These are phyloP conservation scores for Lantana camara DNA, from an alignment of 257 asterid genomes.

Conservation along the genomic window DNA sequence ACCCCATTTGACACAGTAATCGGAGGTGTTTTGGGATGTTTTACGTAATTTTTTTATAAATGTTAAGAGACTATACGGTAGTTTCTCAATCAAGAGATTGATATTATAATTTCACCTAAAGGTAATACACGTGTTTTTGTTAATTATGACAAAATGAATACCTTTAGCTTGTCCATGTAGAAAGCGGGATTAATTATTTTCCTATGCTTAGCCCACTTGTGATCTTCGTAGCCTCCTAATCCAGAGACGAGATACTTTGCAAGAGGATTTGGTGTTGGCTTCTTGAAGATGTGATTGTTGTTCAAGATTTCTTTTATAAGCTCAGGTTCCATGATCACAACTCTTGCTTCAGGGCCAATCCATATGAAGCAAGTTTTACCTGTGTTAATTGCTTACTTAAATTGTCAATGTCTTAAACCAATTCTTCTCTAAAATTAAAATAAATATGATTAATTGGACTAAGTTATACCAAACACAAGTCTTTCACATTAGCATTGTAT, in stretches of 20 bases:
- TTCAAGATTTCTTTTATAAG: constrained; percentile 43
- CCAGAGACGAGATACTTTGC: constrained; percentile 49
- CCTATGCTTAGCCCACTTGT: constrained; percentile 68
- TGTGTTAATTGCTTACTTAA: constrained; percentile 13
- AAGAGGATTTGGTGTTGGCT: constrained; percentile 59
- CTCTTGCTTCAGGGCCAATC: constrained; percentile 55
- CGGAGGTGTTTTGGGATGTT: too few relatives aligned
- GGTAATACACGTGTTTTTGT: too few relatives aligned
- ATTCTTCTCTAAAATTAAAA: too few relatives aligned
- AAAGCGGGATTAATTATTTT: constrained; percentile 63
- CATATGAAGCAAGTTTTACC: constrained; percentile 55
- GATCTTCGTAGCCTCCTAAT: constrained; percentile 46
- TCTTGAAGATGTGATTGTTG: constrained; percentile 42
- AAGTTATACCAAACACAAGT: too few relatives aligned
- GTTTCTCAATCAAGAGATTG: too few relatives aligned
- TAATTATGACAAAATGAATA: background rate
- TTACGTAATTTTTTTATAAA: too few relatives aligned
- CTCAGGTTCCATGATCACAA: constrained; percentile 49
- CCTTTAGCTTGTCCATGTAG: constrained; percentile 59
- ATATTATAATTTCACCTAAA: too few relatives aligned
- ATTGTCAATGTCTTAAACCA: background rate
- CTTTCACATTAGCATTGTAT: too few relatives aligned
- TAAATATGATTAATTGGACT: too few relatives aligned
- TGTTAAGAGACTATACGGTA: too few relatives aligned
- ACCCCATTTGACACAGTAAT: too few relatives aligned